Evolutionary conservation across 2,329 filamentous ascomycete genomes (phyloP).

Genomic region (Pyricularia sp.): DNA sequence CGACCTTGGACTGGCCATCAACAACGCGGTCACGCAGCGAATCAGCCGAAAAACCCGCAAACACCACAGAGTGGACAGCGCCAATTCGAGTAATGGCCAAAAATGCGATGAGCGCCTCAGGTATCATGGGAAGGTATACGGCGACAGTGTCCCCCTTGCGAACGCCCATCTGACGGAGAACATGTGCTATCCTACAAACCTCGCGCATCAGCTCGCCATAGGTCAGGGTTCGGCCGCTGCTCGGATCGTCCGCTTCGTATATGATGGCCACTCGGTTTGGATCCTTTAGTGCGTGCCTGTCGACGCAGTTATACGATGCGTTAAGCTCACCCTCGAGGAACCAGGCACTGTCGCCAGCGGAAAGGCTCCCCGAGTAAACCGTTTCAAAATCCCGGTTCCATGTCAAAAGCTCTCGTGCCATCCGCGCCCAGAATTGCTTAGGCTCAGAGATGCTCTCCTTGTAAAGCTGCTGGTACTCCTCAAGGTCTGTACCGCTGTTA

Average conservation of each 20-base stretch:
- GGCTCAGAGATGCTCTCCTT: constrained; percentile 85
- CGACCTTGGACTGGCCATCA: constrained; percentile 82
- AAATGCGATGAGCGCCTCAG: constrained; percentile 85
- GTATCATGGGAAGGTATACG: constrained; percentile 98
- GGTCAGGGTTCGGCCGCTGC: constrained; percentile 79
- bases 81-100: constrained; percentile 88
- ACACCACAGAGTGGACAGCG: constrained; percentile 93
- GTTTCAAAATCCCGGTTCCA: constrained; percentile 93
- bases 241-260: constrained; percentile 92
- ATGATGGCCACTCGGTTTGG: constrained; percentile 93
- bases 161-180: constrained; percentile 90
- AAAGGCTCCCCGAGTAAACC: constrained; percentile 67
- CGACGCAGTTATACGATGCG: constrained; percentile 94
- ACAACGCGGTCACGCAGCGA: constrained; percentile 91
- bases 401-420: constrained; percentile 79
- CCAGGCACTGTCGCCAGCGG: constrained; percentile 81
- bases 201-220: constrained; percentile 90
- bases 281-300: constrained; percentile 92
- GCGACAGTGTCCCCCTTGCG: constrained; percentile 96
- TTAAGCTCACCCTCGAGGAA: constrained; percentile 91
- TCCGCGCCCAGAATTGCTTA: constrained; percentile 78
- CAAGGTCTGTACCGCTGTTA: constrained; percentile 35
- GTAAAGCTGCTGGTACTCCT: constrained; percentile 60
- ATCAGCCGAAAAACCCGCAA: constrained; percentile 94
- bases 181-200: constrained; percentile 79